Evolutionary conservation across 2,329 filamentous ascomycete genomes (phyloP).

Genomic region (Dryadomyces quercivorus): DNA sequence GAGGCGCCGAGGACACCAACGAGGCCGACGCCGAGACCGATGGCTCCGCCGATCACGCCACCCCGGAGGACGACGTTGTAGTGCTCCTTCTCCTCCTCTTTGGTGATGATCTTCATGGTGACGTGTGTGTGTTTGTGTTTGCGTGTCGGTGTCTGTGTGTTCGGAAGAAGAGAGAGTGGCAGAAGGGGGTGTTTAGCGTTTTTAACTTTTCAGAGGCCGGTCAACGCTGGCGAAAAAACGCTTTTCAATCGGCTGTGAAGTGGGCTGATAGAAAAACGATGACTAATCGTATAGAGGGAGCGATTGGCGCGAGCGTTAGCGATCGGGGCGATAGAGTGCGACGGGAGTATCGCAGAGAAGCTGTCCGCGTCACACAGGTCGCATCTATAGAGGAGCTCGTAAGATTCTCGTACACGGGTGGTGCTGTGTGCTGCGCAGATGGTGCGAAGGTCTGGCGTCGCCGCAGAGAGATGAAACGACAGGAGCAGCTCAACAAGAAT

Average conservation of each 20-base stretch:
- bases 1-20: constrained; percentile 56
- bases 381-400: neutral
- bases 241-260: neutral
- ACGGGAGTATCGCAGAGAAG: too few relatives aligned
- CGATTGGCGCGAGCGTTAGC: too few relatives aligned
- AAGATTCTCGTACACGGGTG: too few relatives aligned
- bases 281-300: too few relatives aligned
- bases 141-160: too few relatives aligned
- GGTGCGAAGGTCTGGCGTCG: too few relatives aligned
- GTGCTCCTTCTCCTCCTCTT: constrained; percentile 82
- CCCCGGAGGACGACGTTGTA: constrained; percentile 72
- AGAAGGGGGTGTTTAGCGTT: neutral
- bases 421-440: too few relatives aligned
- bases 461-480: too few relatives aligned
- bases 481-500: neutral
- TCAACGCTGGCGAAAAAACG: too few relatives aligned
- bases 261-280: neutral
- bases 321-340: too few relatives aligned
- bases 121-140: constrained; percentile 13
- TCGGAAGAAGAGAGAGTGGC: neutral
- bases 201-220: too few relatives aligned
- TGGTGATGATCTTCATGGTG: constrained; percentile 88
- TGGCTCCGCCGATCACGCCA: constrained; percentile 58
- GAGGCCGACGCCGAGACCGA: constrained; percentile 56
- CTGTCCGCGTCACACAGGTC: neutral